Conservation (phyloP, 2,329 filamentous ascomycete genomes). For the Clarireedia sp. region DNA sequence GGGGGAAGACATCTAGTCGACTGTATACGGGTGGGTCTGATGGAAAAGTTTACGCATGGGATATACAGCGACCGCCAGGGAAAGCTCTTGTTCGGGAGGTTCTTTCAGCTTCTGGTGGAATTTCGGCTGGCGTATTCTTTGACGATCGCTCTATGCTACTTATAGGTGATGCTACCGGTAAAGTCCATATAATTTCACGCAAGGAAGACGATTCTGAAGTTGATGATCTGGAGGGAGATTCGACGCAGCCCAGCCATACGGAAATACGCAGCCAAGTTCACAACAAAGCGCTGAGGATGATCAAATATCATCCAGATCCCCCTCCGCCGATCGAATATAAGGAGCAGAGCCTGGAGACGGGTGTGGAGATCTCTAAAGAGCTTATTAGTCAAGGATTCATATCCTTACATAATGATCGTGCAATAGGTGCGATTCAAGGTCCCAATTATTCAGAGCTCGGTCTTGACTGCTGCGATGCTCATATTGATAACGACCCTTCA, state of each 20-base stretch:
- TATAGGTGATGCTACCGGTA: slow-evolving; percentile 54
- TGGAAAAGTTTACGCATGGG: slow-evolving; percentile 56
- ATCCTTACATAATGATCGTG: slow-evolving; percentile 35
- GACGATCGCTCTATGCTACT: slow-evolving; percentile 46
- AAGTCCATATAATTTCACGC: slow-evolving; percentile 47
- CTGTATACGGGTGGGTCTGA: slow-evolving; percentile 59
- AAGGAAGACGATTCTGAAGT: slow-evolving; percentile 33
- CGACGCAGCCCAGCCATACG: slow-evolving; percentile 20
- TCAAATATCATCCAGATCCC: background rate
- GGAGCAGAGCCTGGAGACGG: background rate
- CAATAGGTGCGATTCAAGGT: slow-evolving; percentile 49
- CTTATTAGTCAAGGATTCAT: slow-evolving; percentile 38
- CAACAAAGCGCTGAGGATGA: background rate
- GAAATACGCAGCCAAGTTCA: background rate
- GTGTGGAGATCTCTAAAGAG: slow-evolving; percentile 24
- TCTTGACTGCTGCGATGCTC: slow-evolving; percentile 41
- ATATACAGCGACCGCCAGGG: slow-evolving; percentile 38
- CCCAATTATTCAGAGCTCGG: slow-evolving; percentile 39
- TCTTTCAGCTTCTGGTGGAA: slow-evolving; percentile 46
- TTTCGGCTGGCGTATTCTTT: slow-evolving; percentile 52
- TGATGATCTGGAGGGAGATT: background rate
- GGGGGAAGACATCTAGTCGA: slow-evolving; percentile 48
- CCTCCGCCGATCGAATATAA: background rate
- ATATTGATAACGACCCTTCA: slow-evolving; percentile 36
- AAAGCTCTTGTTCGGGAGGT: slow-evolving; percentile 44